Base-by-base conservation (phyloP, 805 yeast species). In the Blastobotrys robertii region DNA sequence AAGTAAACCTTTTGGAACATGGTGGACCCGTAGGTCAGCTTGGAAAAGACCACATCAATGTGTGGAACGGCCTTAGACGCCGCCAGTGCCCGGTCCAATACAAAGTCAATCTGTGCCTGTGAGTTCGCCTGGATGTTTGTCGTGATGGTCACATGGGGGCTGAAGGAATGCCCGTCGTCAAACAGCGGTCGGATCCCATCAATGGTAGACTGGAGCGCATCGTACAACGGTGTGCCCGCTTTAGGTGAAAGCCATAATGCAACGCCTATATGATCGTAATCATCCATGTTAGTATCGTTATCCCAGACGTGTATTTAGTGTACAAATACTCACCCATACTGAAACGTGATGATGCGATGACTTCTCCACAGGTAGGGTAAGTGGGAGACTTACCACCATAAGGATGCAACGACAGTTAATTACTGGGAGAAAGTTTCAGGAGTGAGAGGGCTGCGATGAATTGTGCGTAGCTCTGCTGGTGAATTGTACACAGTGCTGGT, bases 191-290 rank as follows among this genome's bases (percentile, higher is more conserved):
- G 74, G 30, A 84, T 59, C 8, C 86, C 78, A n/a, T 72, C 65
- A 59, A 80, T 79, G 31, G 81, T 65, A 13, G 81, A 73, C 10
- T 66, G 63, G 15, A 84, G 59, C 38, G 76, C 74, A 39, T 79
- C 84, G 52, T 73, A 59, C 15, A 79, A 63, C 30, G 70, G 69
- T 3, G 79, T 61, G 37, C 71, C 72, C 13, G 65, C 65, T 42
- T 67, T 73, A 1, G 94, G 94, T 57, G 80, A 77, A 36, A 81
- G 76, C 94, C 94, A 84, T 41, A 84, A 66, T 44, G 92, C 78
- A 39, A 78, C 72, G 19, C 70, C 69, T 70, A 65, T 55, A 42
- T 39, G 22, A 8, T 19, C 25, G 25, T 19, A 19, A 19, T 19
- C 25, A 19, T 19, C 25, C 25, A 19, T 19, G 25, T 19, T 19